Evolutionary conservation across 2,329 filamentous ascomycete species (phyloP), one percentile per base, ranked within the genome.

Genomic region (Corniculantispora saksenae): DNA sequence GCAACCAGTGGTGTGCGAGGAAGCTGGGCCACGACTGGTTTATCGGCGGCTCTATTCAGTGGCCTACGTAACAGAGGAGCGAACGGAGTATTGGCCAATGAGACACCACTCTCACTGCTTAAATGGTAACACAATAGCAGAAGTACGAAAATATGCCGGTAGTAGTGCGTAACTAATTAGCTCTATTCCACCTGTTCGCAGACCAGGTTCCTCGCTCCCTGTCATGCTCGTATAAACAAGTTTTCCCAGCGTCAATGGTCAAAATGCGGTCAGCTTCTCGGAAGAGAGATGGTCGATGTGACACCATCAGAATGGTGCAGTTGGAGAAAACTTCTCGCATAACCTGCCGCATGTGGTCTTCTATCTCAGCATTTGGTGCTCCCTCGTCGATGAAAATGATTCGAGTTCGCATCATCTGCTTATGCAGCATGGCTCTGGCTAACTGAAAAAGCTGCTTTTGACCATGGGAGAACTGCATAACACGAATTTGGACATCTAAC

Each of bases 371-470:
- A 65, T 84, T 82, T 4, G 32, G 21, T 5, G 27, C 12, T 21
- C 48, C 25, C 3, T n/a, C 25, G 40, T 17, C 29, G 40, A 66
- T 23, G 47, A 59, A 27, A 21, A 25, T 57, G 35, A 51, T 65
- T 21, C 68, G 12, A 13, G 17, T 50, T 4, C 47, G 19, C 47
- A 50, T 50, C 12, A 73, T 74, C 73, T 78, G 72, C 75, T 80
- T 5, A 78, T 81, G 70, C 8, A 84, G 67, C 8, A 84, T 71
- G 0, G 81, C 79, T 2, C 83, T 75, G 0, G 80, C 83, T 17
- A 86, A 72, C 13, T 77, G 78, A 60, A 85, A 79, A 0, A 85
- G 71, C 70, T 86, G 84, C 51, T 74, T 73, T 67, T 86, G 79
- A 1, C 83, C 83, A 51, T 82, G 78, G 0, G 80, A 83, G 13